phyloP scores from a whole-genome alignment of 768 basidiomycete species.

The Phaffia tasmanica region DNA sequence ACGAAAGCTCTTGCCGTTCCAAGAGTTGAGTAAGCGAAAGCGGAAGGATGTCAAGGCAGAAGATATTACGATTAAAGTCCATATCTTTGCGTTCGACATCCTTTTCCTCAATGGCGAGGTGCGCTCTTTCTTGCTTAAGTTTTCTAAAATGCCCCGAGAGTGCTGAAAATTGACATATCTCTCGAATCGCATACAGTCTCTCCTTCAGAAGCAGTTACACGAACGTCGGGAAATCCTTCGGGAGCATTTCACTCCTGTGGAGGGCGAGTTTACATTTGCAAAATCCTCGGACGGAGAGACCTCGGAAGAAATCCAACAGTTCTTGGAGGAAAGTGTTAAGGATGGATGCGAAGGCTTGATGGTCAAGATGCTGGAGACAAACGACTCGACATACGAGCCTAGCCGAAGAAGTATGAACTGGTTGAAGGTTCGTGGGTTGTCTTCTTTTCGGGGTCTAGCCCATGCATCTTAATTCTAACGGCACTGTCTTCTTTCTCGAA shows the following conservation, averaged over 20 bases:
- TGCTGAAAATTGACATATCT: not conserved
- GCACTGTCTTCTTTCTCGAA: not conserved
- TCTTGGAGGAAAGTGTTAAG: conserved; percentile 92
- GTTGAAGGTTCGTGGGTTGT: conserved; percentile 63
- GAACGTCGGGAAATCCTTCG: conserved; percentile 67
- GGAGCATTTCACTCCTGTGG: conserved; percentile 67
- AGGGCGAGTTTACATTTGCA: conserved; percentile 87
- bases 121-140: conserved; percentile 28
- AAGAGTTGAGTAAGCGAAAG: conserved; percentile 86
- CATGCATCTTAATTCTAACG: not conserved
- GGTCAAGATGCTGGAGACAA: conserved; percentile 95
- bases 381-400: conserved; percentile 88
- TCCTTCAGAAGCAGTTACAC: conserved; percentile 62
- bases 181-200: conserved; percentile 47
- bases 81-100: conserved; percentile 90
- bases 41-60: conserved; percentile 96
- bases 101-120: conserved; percentile 96
- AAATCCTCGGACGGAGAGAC: conserved; percentile 79
- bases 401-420: conserved; percentile 92
- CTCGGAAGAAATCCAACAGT: conserved; percentile 83
- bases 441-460: not conserved
- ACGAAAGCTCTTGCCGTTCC: conserved; percentile 74
- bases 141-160: not conserved
- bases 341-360: conserved; percentile 98
- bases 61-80: conserved; percentile 93